These are phyloP conservation scores for Pseudomonodictys pantanalensis DNA, from an alignment of 495 filamentous ascomycete species.

Conservation along the genomic window DNA sequence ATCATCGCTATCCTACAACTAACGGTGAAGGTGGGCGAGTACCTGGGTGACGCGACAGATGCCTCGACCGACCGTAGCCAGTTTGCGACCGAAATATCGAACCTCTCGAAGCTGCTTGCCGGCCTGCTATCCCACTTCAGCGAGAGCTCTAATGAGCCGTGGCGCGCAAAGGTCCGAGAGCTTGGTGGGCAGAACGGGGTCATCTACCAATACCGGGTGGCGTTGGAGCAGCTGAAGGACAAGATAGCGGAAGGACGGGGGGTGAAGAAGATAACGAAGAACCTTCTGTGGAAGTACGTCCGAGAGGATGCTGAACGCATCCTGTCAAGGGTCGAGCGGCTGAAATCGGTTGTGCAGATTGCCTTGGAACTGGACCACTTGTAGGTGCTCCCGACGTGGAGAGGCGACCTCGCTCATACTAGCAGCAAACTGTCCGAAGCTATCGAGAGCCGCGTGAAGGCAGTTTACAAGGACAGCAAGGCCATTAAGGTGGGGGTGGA, in stretches of 20 bases:
- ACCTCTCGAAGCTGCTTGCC: constrained; percentile 32
- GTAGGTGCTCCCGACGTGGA: constrained; percentile 25
- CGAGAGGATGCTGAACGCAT: constrained; percentile 33
- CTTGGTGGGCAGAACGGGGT: constrained; percentile 32
- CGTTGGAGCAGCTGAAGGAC: constrained; percentile 29
- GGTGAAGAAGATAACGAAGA: constrained; percentile 26
- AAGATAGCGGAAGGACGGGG: constrained; percentile 24
- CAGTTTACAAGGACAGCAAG: neutral
- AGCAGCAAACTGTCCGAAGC: neutral
- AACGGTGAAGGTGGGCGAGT: constrained; percentile 30
- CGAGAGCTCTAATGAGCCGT: constrained; percentile 25
- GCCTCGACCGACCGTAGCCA: constrained; percentile 34
- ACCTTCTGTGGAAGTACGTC: constrained; percentile 35
- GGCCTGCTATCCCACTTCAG: constrained; percentile 31
- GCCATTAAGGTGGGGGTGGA: neutral
- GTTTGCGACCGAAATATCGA: constrained; percentile 31
- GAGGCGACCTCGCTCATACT: neutral
- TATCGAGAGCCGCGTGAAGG: neutral
- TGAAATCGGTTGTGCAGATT: constrained; percentile 32
- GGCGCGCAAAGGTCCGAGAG: constrained; percentile 27
- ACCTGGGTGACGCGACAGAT: constrained; percentile 38
- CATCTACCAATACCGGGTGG: constrained; percentile 32
- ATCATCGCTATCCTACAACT: constrained; percentile 37
- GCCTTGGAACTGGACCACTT: constrained; percentile 37
- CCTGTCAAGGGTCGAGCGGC: constrained; percentile 34